Percentiles rank a stretch among this genome's conserved stretches.
Evolutionary conservation across 2,329 filamentous ascomycete species (phyloP).

Genomic region (Ascochyta fabae): DNA sequence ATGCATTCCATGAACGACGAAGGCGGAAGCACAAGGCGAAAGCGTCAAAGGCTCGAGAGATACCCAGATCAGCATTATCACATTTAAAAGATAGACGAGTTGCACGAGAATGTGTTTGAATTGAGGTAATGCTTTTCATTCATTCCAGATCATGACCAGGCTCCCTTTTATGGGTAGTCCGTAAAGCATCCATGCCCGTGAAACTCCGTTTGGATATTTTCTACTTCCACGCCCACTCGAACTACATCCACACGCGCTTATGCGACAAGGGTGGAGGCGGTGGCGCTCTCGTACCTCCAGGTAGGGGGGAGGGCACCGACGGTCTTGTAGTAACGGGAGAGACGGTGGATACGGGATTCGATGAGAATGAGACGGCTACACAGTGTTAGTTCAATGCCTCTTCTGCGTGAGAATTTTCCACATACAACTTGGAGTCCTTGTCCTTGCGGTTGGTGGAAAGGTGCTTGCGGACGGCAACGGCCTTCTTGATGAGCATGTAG

Average conservation of each 20-base stretch:
- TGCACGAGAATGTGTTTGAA: constrained; percentile 30
- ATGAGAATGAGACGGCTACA: constrained; percentile 92
- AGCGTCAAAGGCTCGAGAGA: background rate
- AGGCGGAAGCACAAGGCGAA: constrained; percentile 4
- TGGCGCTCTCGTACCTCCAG: constrained; percentile 99
- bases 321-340: constrained; percentile 99
- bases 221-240: constrained; percentile 29
- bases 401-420: background rate
- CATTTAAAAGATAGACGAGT: constrained; percentile 10
- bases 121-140: constrained; percentile 47
- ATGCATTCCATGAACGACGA: background rate
- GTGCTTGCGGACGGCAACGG: constrained; percentile 92
- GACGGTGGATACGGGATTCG: constrained; percentile 99
- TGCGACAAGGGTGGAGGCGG: constrained; percentile 64
- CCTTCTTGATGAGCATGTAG: constrained; percentile 99
- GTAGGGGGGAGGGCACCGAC: constrained; percentile 83
- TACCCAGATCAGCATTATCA: constrained; percentile 21
- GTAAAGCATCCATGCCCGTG: constrained; percentile 46
- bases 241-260: constrained; percentile 47
- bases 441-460: constrained; percentile 99
- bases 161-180: constrained; percentile 35
- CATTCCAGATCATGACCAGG: constrained; percentile 46
- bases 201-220: constrained; percentile 46
- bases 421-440: constrained; percentile 94
- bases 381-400: constrained; percentile 14